phyloP scores from a whole-genome alignment of 2,329 filamentous ascomycete species.

The Bipolaris victoriae region DNA sequence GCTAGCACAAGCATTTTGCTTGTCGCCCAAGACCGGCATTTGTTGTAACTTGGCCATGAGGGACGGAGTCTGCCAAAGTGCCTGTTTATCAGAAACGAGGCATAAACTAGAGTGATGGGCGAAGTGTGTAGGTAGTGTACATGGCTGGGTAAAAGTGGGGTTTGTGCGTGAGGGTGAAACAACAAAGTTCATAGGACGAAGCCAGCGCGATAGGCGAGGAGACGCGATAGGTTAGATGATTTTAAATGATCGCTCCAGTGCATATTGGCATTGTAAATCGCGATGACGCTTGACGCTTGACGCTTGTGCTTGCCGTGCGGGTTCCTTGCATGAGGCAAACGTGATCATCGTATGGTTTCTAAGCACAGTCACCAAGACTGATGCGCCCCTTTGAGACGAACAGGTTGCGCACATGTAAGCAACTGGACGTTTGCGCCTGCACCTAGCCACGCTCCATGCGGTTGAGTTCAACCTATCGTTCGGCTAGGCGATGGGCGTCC shows the following conservation, averaged over 20 bases:
- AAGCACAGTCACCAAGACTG: not conserved
- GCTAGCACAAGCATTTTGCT: not conserved
- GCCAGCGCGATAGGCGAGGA: slow-evolving; percentile 17
- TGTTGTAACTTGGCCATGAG: not conserved
- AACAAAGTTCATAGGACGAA: slow-evolving; percentile 3
- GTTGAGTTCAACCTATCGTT: not conserved
- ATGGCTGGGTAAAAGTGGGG: not conserved
- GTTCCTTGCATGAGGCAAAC: slow-evolving; percentile 16
- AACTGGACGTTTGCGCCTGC: not conserved
- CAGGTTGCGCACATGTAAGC: not conserved
- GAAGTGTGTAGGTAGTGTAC: slow-evolving; percentile 1
- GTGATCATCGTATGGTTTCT: slow-evolving; percentile 4
- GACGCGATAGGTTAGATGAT: slow-evolving; percentile 13
- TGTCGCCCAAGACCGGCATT: not conserved
- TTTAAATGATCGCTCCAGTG: not conserved
- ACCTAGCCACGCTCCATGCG: not conserved
- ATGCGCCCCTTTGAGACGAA: not conserved
- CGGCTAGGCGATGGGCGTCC: slow-evolving; percentile 4
- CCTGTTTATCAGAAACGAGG: slow-evolving; percentile 2
- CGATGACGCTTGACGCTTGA: slow-evolving; percentile 10
- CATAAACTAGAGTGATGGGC: not conserved
- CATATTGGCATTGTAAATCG: slow-evolving; percentile 9
- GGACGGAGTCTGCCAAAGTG: not conserved
- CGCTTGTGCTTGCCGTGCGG: slow-evolving; percentile 1
- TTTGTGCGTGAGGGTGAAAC: not conserved